Base-by-base conservation (phyloP, 768 basidiomycete genomes). In the Suillus subalutaceus region DNA sequence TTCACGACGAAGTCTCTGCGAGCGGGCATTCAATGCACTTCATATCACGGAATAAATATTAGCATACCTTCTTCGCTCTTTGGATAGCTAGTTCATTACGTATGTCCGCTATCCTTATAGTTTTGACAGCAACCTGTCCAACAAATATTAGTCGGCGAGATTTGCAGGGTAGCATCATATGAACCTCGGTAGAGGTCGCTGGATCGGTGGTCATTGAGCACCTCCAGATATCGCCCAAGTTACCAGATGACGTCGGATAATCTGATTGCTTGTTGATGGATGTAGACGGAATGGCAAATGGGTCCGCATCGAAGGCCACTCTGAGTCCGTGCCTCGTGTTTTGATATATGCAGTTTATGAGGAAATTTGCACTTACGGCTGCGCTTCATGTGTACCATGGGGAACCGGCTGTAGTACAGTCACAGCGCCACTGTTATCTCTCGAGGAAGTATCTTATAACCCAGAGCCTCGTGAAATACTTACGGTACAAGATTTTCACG, bases 121-220 rank as follows among this genome's bases (percentile, higher is more conserved):
- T 9, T 59, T 59, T 59, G 23, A 59, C 57, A 40, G 57, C 57
- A 37, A 40, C 57, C 57, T 59, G 38, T 59, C 15, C 57, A 40
- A 26, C 1, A 40, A 23, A 16, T 26, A 26, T 59, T 6, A 18
- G 15, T 59, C 8, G 8, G 5, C 4, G 9, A 40, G 16, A 40
- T 15, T 26, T 1, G 23, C 57, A 59, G 57, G 23, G 38, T 16
- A 6, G 26, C 16, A 40, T 40, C 4, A 26, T 40, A 26, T 59
- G 38, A 26, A 59, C 57, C 23, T 26, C 57, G 16, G 16, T 16
- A 18, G 23, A 26, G 4, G 38, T 26, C 16, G 37, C 37, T 26
- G 8, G 23, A 58, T 40, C 13, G 13, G 5, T 16, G 2, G 5
- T 40, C 38, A 15, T 26, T 40, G 23, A 40, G 13, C 57, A 59